Evolutionary conservation across 2,329 filamentous ascomycete species (phyloP).

Genomic region (Trichoderma citrinoviride): DNA sequence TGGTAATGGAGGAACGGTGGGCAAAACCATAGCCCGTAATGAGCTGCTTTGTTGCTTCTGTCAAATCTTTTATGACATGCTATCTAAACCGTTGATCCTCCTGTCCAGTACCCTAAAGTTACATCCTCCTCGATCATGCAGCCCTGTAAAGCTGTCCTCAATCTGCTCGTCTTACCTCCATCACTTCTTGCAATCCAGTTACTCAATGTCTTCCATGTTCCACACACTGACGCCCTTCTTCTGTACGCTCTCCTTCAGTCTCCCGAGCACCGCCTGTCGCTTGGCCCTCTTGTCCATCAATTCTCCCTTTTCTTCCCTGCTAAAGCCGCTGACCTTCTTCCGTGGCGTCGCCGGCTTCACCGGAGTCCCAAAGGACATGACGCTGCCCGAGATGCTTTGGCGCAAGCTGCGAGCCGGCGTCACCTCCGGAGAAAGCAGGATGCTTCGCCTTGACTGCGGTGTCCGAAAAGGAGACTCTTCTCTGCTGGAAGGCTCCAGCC

Average conservation of each 20-base stretch:
- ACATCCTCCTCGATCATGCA: neutral
- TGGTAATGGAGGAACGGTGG: neutral
- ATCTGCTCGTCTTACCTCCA: neutral
- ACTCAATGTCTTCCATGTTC: constrained; percentile 50
- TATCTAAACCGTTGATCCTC: constrained; percentile 6
- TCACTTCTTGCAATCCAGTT: constrained; percentile 27
- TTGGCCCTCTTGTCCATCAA: constrained; percentile 54
- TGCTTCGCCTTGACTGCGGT: constrained; percentile 38
- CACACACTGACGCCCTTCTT: constrained; percentile 51
- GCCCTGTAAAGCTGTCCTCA: neutral
- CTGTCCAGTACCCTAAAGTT: constrained; percentile 4
- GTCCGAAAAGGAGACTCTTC: constrained; percentile 45
- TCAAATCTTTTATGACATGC: constrained; percentile 6
- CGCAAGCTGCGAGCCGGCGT: constrained; percentile 44
- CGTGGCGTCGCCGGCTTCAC: constrained; percentile 48
- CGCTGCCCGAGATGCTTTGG: constrained; percentile 37
- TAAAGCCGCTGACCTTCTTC: constrained; percentile 63
- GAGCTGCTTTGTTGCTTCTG: neutral
- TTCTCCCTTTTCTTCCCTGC: constrained; percentile 55
- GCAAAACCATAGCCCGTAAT: constrained; percentile 5
- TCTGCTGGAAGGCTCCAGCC: constrained; percentile 47
- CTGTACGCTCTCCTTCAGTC: constrained; percentile 49
- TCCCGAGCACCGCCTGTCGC: constrained; percentile 51
- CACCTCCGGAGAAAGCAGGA: constrained; percentile 45
- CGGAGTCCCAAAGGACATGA: constrained; percentile 42